Base-by-base conservation (phyloP, 352 stramenopile genomes). In the Blastocystis sp. region DNA sequence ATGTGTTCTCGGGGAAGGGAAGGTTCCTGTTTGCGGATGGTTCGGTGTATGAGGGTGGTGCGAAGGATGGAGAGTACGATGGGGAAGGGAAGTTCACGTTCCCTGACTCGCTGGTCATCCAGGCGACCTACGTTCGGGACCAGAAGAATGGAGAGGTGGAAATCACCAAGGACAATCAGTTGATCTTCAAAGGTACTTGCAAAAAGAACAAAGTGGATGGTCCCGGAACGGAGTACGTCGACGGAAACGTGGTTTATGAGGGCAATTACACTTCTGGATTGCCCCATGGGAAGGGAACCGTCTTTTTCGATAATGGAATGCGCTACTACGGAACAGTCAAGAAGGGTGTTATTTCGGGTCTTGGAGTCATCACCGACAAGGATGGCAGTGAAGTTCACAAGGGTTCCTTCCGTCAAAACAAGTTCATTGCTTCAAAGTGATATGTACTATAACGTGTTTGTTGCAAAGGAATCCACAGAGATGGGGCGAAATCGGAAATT, bases 1-100 rank as follows among this genome's bases (percentile, higher is more conserved):
- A 61, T 57, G 36, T 78, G 40, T 78, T 61, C 42, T 57, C 38
- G 11, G 67, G 67, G 7, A 8, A 78, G 16, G 67, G 67, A 11
- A 9, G 51, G 42, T 78, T 61, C 34, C 24, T 61, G 18, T 61
- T 78, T 21, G 11, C 21, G 11, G 51, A 78, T 57, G 67, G 67
- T 7, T 36, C 67, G 51, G 9, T 8, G 32, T 78, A 63, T 46
- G 32, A 56, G 24, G 67, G 67, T 7, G 18, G 36, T 29, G 24
- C 57, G 27, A 36, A 40, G 11, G 21, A 61, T 38, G 67, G 42
- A 27, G 44, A 78, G 21, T 78, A 61, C 32, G 21, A 78, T 32
- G 67, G 67, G 32, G 36, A 38, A 29, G 67, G 49, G 18, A 57
- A 59, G 0, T 40, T 57, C 49, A 7, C 6, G 1, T 34, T 18